Conservation (phyloP, 164 flowering plant genomes). For the Chimonanthus salicifolius region DNA sequence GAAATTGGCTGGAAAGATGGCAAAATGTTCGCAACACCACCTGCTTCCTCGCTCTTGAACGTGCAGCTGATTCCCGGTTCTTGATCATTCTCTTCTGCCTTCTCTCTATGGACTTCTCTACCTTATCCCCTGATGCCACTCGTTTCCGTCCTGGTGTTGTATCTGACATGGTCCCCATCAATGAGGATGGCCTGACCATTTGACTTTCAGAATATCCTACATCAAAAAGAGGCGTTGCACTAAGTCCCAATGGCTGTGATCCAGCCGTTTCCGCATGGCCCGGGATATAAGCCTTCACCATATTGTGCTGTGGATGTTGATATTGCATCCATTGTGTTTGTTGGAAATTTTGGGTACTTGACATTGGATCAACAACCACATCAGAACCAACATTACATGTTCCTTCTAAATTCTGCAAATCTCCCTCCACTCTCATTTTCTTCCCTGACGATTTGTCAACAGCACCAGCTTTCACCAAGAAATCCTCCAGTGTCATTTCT, state of each 20-base stretch:
- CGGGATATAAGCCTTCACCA: slow-evolving; percentile 48
- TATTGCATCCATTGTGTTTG: slow-evolving; percentile 49
- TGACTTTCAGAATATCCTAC: slow-evolving; percentile 42
- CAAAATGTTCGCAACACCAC: slow-evolving; percentile 20
- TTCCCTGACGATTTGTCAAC: slow-evolving; percentile 44
- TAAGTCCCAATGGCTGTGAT: slow-evolving; percentile 31
- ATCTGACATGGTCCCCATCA: slow-evolving; percentile 61
- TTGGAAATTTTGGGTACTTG: slow-evolving; percentile 29
- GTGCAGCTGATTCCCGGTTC: slow-evolving; percentile 94
- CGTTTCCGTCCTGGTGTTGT: slow-evolving; percentile 59
- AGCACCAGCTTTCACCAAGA: slow-evolving; percentile 79
- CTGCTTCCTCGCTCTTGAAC: slow-evolving; percentile 95
- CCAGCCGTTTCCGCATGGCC: slow-evolving; percentile 19
- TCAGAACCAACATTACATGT: slow-evolving; percentile 21
- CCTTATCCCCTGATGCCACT: slow-evolving; percentile 36
- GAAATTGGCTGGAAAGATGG: background rate
- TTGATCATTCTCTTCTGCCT: slow-evolving; percentile 92
- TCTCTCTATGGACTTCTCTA: slow-evolving; percentile 76
- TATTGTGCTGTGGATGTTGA: slow-evolving; percentile 32
- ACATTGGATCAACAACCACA: slow-evolving; percentile 38
- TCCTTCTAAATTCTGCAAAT: slow-evolving; percentile 9
- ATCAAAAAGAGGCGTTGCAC: slow-evolving; percentile 36
- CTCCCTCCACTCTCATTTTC: slow-evolving; percentile 10
- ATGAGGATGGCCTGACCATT: slow-evolving; percentile 46
- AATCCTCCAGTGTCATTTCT: slow-evolving; percentile 90